Base-by-base conservation (phyloP, 805 yeast species). In the Sugiyamaella smithiae region DNA sequence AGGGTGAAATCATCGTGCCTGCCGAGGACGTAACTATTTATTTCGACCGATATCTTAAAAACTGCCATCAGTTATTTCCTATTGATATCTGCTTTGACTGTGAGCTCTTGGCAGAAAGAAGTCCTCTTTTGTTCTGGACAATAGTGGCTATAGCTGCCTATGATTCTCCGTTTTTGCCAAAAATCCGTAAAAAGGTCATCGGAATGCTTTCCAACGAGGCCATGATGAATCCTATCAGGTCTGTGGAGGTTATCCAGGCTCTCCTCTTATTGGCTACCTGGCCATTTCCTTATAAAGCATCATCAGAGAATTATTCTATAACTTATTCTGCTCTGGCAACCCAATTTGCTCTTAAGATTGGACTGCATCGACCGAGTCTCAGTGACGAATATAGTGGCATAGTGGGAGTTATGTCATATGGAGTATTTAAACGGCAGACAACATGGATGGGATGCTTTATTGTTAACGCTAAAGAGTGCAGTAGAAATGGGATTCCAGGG, bases 361-460 rank as follows among this genome's bases (percentile, higher is more conserved):
- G 43, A 7, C 33, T 40, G 6, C 43, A 40, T 26, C 24, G 43
- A 7, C 43, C 43, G 12, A 25, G 14, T 26, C 33, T 40, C 5
- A 26, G 22, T 19, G 33, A 40, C 16, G 43, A 40, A 22, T 40
- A 37, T 28, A 31, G 38, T 17, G 12, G n/a, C 3, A 12, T 12
- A 3, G 22, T 33, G 3, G 48, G 37, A 19, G 44, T 45, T 8
- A 20, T 40, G 9, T 17, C 40, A 8, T 45, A 16, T 8, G 37
- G 35, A 12, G 22, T 36, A n/a, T 25, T 29, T 24, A 45, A 45
- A 23, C 29, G 48, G n/a, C 35, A 33, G 28, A 23, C 48, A 11
- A 45, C 48, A n/a, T 45, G 48, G 48, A 38, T 45, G 48, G 48
- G 43, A 2, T 45, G 48, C 20, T 45, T 35, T 38, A 23, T 45